Base-by-base conservation (phyloP, 2,329 filamentous ascomycete genomes). In the Botrytis fabae region DNA sequence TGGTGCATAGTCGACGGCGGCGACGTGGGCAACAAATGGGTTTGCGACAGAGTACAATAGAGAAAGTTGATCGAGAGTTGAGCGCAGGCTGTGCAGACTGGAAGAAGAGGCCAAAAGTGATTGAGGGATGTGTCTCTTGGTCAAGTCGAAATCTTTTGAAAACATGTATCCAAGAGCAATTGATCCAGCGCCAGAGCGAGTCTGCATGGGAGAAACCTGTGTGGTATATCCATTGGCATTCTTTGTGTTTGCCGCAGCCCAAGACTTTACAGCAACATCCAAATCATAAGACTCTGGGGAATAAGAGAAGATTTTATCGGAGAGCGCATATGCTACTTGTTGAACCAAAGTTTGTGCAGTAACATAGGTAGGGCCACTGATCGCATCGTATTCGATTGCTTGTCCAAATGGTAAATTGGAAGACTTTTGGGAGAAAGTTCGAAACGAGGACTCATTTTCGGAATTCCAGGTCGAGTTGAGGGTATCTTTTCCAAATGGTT, bases 121-220 rank as follows among this genome's bases (percentile, higher is more conserved):
- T 86, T 99, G 96, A 4, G 96, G 95, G 73, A 98, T 91, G 81
- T 96, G 91, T 77, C 95, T 91, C 87, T 96, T 98, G 85, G 89
- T 90, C 79, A 97, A 83, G 82, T 98, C 95, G 80, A 97, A 98
- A 84, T 99, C 96, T 80, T 94, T 93, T 75, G 95, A 98, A 87
- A 98, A 99, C 82, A 98, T 93, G 84, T 99, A 99, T 73, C 96
- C 96, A 66, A 99, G 88, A 35, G 96, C 94, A 80, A 98, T 92
- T 76, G 93, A 91, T 72, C 95, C 96, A 70, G 96, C 96, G 74
- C 96, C 96, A 73, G 92, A 89, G 71, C 96, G 89, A 61, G 95
- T 97, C 85, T 99, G 92, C 80, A 98, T 89, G 38, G 92, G 85
- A 74, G 95, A 87, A 64, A 98, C 89, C 22, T 90, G 86, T 66